Evolutionary conservation across 192 early-diverging fungal species (phyloP).

Genomic region (Gaertneriomyces sp.): DNA sequence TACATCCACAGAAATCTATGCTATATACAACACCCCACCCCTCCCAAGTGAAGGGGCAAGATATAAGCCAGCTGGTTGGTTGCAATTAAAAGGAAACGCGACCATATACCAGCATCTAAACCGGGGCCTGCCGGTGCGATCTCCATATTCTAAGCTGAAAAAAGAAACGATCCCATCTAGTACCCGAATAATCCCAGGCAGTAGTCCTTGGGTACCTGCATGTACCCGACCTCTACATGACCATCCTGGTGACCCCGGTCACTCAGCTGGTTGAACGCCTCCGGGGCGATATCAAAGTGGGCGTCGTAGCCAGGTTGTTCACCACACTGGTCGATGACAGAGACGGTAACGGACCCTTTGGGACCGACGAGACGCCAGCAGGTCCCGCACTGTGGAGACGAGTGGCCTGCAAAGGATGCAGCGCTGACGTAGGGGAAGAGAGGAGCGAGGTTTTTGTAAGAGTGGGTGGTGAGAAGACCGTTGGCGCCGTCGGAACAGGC

Average conservation of each 20-base stretch:
- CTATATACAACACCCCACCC: no score
- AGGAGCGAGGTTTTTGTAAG: not conserved
- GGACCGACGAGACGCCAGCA: not conserved
- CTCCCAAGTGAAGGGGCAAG: no score
- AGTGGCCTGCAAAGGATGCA: not conserved
- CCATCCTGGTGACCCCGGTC: not conserved
- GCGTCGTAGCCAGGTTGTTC: not conserved
- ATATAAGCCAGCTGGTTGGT: no score
- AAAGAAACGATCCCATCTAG: no score
- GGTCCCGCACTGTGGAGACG: not conserved
- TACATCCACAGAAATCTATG: no score
- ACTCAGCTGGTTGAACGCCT: not conserved
- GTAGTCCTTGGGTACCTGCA: not conserved
- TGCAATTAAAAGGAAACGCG: no score
- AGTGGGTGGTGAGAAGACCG: not conserved
- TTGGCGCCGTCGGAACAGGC: not conserved
- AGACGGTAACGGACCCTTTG: not conserved
- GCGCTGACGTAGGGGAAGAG: not conserved
- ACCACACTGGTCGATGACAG: not conserved
- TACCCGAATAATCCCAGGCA: no score
- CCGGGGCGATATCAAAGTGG: conserved; percentile 1
- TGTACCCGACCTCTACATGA: not conserved
- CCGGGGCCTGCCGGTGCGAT: no score
- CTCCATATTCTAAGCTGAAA: no score
- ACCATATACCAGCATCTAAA: no score